Conservation (phyloP, 2,329 filamentous ascomycete genomes). For the Escovopsis sp. region DNA sequence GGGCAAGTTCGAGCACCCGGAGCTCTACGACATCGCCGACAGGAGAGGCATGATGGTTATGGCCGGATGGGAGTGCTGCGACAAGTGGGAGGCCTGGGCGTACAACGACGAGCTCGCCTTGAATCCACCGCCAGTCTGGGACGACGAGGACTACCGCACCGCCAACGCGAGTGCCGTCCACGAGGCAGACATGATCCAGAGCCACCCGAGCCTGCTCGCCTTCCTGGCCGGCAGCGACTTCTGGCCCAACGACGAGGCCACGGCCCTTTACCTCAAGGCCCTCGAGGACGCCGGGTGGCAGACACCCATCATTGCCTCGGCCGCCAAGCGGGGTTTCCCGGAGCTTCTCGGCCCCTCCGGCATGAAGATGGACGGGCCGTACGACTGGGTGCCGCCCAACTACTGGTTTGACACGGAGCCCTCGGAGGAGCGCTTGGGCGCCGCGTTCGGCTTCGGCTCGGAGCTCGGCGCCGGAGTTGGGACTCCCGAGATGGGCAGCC, state of each 20-base stretch:
- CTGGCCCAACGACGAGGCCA: constrained; percentile 45
- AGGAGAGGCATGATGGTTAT: constrained; percentile 46
- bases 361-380: constrained; percentile 53
- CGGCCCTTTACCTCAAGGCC: constrained; percentile 35
- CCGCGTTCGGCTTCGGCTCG: constrained; percentile 48
- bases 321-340: constrained; percentile 39
- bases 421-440: constrained; percentile 28
- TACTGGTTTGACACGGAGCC: constrained; percentile 42
- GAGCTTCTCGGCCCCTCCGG: constrained; percentile 37
- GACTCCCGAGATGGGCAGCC: constrained; percentile 40
- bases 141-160: constrained; percentile 36
- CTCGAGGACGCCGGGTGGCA: constrained; percentile 39
- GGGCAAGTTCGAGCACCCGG: constrained; percentile 48
- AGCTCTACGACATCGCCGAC: constrained; percentile 45
- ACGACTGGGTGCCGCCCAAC: constrained; percentile 51
- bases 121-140: constrained; percentile 28
- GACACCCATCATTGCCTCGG: constrained; percentile 41
- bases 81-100: constrained; percentile 52
- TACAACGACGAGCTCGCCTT: constrained; percentile 40
- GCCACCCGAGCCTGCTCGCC: constrained; percentile 41
- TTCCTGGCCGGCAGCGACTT: constrained; percentile 49
- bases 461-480: constrained; percentile 49
- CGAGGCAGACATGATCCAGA: constrained; percentile 44
- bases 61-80: constrained; percentile 51
- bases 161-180: constrained; percentile 42